Conservation (phyloP, 345 rosid species). For the Hypericum androsaemum region DNA sequence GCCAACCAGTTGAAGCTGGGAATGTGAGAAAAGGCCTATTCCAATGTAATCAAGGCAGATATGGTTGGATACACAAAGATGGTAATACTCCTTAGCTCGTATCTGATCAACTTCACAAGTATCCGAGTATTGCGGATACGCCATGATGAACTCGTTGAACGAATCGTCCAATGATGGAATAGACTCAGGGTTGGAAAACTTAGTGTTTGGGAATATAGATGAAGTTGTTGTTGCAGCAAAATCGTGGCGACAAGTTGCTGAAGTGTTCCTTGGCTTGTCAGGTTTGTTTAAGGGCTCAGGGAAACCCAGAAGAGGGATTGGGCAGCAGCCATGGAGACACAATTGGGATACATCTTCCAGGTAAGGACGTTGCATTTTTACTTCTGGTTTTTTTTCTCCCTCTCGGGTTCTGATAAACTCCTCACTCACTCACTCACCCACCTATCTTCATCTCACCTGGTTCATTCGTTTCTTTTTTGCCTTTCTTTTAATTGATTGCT, state of each 20-base stretch:
- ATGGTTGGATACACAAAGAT: conserved; percentile 50
- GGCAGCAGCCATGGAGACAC: conserved; percentile 61
- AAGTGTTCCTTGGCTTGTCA: conserved; percentile 33
- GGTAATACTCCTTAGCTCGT: conserved; percentile 53
- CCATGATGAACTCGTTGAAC: conserved; percentile 47
- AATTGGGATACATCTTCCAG: conserved; percentile 31
- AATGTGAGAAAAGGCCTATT: conserved; percentile 67
- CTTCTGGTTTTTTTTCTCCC: too few relatives aligned
- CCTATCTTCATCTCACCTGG: not conserved
- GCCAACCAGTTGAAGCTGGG: conserved; percentile 51
- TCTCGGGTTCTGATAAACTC: too few relatives aligned
- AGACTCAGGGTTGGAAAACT: conserved; percentile 66
- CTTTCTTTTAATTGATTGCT: not conserved
- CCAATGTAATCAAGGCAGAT: conserved; percentile 94
- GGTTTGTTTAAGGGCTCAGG: conserved; percentile 28
- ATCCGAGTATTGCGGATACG: conserved; percentile 50
- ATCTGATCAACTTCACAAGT: conserved; percentile 50
- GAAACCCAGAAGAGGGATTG: conserved; percentile 23
- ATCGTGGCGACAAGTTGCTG: conserved; percentile 51
- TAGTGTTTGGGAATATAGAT: conserved; percentile 57
- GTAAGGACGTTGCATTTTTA: conserved; percentile 36
- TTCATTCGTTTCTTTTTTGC: conserved; percentile 7
- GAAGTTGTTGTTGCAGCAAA: conserved; percentile 53
- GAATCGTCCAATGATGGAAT: conserved; percentile 64
- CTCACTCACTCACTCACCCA: conserved; percentile 9